These are phyloP conservation scores for Begonia loranthoides DNA, from an alignment of 306 rosid genomes.

Conservation along the genomic window DNA sequence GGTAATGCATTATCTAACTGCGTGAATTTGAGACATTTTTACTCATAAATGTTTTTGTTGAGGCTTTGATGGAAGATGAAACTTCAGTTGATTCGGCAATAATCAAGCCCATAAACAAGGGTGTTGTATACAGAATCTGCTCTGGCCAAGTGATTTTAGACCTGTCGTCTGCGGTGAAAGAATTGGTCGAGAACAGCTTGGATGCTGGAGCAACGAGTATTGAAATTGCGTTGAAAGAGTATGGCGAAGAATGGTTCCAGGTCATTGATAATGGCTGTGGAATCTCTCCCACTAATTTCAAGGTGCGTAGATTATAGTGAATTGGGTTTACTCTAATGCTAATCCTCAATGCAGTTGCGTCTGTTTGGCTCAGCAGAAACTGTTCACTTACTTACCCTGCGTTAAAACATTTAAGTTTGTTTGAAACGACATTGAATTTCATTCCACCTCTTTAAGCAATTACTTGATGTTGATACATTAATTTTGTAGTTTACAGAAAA, in stretches of 20 bases:
- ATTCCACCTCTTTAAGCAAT: too few species aligned
- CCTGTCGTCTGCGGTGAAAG: slow-evolving; percentile 96
- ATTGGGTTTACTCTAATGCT: background rate
- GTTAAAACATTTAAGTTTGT: too few species aligned
- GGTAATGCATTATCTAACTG: too few species aligned
- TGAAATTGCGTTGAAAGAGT: slow-evolving; percentile 58
- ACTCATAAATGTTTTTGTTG: background rate
- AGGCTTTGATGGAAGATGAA: slow-evolving; percentile 23
- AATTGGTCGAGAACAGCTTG: slow-evolving; percentile 88
- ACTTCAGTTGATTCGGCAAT: slow-evolving; percentile 26
- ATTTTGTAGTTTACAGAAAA: too few species aligned
- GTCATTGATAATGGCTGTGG: slow-evolving; percentile 86
- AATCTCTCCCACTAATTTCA: slow-evolving; percentile 66
- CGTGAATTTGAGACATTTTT: too few species aligned
- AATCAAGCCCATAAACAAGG: slow-evolving; percentile 57
- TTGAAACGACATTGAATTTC: too few species aligned
- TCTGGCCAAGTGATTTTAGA: slow-evolving; percentile 90
- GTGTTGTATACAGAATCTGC: slow-evolving; percentile 66
- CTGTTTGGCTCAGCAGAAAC: too few species aligned
- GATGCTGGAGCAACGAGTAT: slow-evolving; percentile 82
- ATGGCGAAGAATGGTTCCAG: slow-evolving; percentile 70
- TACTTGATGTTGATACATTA: too few species aligned
- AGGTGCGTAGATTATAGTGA: slow-evolving; percentile 13
- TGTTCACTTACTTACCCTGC: too few species aligned
- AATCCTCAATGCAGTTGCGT: background rate